Evolutionary conservation across 495 filamentous ascomycete genomes (phyloP).

Genomic region (Recurvomyces mirabilis): DNA sequence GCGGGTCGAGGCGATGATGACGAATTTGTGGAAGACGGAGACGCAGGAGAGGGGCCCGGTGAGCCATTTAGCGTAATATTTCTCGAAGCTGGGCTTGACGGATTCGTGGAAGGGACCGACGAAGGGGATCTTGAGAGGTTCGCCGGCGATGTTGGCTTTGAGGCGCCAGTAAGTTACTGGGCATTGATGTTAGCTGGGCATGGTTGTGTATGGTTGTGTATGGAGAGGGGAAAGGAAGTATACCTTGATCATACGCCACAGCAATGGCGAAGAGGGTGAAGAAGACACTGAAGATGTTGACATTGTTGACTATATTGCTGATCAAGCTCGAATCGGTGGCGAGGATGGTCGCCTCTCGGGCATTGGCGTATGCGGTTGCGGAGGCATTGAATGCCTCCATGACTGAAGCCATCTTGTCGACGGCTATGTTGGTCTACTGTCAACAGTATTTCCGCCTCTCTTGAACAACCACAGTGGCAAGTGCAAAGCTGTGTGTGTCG

Average conservation of each 20-base stretch:
- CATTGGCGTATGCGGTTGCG: constrained; percentile 5
- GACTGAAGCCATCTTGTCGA: constrained; percentile 19
- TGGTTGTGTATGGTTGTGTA: not conserved
- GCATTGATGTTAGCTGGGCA: not conserved
- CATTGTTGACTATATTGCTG: constrained; percentile 37
- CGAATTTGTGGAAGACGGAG: constrained; percentile 99
- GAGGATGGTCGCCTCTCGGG: constrained; percentile 13
- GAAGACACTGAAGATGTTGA: constrained; percentile 52
- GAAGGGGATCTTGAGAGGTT: constrained; percentile 77
- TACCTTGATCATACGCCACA: constrained; percentile 80
- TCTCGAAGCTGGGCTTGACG: constrained; percentile 78
- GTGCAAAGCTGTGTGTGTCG: too few species aligned
- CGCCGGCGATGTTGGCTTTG: constrained; percentile 79
- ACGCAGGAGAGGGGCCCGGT: constrained; percentile 90
- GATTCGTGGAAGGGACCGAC: constrained; percentile 93
- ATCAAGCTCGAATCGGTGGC: constrained; percentile 12
- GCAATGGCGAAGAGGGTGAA: constrained; percentile 56
- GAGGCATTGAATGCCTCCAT: constrained; percentile 20
- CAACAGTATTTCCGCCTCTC: too few species aligned
- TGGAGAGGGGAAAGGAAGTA: constrained; percentile 27
- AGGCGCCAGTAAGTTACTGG: constrained; percentile 54
- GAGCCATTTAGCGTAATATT: constrained; percentile 85
- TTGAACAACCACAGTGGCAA: too few species aligned
- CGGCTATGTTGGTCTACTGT: too few species aligned
- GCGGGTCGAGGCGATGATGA: constrained; percentile 90